Evolutionary conservation across 352 stramenopile genomes (phyloP), one percentile per base, ranked within the genome.

Genomic region (Pythium apleroticum): DNA sequence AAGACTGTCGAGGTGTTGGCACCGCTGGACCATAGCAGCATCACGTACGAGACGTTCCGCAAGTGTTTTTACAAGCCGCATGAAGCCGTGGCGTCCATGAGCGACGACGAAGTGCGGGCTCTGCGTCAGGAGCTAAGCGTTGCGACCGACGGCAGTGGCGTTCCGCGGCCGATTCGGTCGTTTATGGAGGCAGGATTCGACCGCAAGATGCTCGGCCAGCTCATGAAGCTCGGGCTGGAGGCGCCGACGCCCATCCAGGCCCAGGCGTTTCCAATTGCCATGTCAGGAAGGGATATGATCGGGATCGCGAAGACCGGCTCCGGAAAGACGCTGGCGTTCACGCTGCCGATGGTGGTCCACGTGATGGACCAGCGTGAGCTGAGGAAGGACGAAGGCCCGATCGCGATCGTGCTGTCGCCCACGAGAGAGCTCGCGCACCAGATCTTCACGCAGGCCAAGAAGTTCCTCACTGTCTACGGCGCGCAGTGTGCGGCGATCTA

Each of bases 281-380:
- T 97, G 52, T 83, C 74, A 0, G 89, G 89, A 0, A 67, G 83
- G 28, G 87, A 96, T 65, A 69, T 96, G 52, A 90, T 96, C 54
- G 87, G 75, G 30, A 97, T 95, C 52, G 95, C 96, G 53, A 96
- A 99, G 81, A 99, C 97, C 1, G 97, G 97, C 27, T 98, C 88
- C 3, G 97, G 97, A 3, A 99, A 99, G 80, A 99, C 97, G 11
- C 86, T 99, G 28, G 95, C 97, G 4, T 99, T 99, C 77, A 89
- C 98, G 17, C 69, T 98, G 57, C 97, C 97, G n/a, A 89, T 98
- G 72, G 79, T 99, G 46, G 73, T 76, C 15, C 85, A 94, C 45
- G 77, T 96, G 10, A 96, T 97, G 86, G 86, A 95, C 63, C 90
- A 97, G 75, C 75, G 86, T 10, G 73, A 89, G 39, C 73, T 96